phyloP scores from a whole-genome alignment of 2,329 filamentous ascomycete species.

The Albifimbria verrucaria region DNA sequence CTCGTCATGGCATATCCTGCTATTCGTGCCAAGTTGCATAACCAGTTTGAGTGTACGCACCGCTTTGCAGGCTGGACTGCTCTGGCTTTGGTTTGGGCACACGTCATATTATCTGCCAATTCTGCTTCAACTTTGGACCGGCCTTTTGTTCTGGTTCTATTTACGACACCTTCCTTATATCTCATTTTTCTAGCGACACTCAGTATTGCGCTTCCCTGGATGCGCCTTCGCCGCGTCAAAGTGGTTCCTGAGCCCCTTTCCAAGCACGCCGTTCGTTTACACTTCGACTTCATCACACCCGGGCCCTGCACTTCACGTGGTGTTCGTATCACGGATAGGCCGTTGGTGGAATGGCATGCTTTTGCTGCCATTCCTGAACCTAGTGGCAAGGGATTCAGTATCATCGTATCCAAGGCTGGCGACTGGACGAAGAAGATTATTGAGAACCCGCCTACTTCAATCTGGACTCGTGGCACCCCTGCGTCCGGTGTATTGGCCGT shows the following conservation, averaged over 20 bases:
- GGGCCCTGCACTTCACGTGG: conserved; percentile 29
- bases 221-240: conserved; percentile 59
- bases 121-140: conserved; percentile 47
- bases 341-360: conserved; percentile 64
- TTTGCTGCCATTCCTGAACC: conserved; percentile 66
- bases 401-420: conserved; percentile 64
- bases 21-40: conserved; percentile 41
- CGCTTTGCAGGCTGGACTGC: conserved; percentile 65
- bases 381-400: conserved; percentile 49
- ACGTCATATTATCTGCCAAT: conserved; percentile 56
- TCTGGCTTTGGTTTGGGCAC: conserved; percentile 57
- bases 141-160: not conserved
- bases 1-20: conserved; percentile 18
- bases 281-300: conserved; percentile 57
- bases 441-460: conserved; percentile 48
- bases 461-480: conserved; percentile 63
- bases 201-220: conserved; percentile 60
- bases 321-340: conserved; percentile 55
- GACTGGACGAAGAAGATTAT: conserved; percentile 66
- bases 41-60: conserved; percentile 64
- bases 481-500: conserved; percentile 41
- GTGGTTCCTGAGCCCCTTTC: conserved; percentile 64
- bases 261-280: conserved; percentile 64
- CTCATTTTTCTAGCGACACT: not conserved
- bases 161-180: not conserved